Evolutionary conservation across 352 stramenopile genomes (phyloP).

Genomic region (Phytophthora litchii): DNA sequence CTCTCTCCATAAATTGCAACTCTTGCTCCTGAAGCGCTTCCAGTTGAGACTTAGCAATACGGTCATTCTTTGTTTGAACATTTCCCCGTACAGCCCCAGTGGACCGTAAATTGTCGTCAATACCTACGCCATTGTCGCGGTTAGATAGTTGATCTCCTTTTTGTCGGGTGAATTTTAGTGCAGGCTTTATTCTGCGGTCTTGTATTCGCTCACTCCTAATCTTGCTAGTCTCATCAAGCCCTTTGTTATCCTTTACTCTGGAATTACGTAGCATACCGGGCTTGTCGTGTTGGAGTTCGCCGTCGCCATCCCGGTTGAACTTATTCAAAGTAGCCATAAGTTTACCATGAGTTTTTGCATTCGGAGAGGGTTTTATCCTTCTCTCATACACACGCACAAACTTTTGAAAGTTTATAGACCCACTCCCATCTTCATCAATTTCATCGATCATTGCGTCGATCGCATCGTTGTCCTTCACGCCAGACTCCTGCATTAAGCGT

Average conservation of each 20-base stretch:
- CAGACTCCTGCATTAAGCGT: constrained; percentile 57
- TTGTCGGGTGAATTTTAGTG: constrained; percentile 18
- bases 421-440: constrained; percentile 48
- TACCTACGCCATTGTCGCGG: neutral
- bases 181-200: constrained; percentile 22
- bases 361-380: constrained; percentile 19
- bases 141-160: neutral
- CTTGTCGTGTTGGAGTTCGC: constrained; percentile 53
- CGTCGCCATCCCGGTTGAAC: constrained; percentile 46
- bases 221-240: constrained; percentile 48
- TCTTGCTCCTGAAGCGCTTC: constrained; percentile 52
- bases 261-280: constrained; percentile 66
- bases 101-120: neutral
- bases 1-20: constrained; percentile 52
- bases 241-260: constrained; percentile 40
- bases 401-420: constrained; percentile 48
- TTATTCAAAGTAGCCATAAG: constrained; percentile 39
- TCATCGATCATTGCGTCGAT: constrained; percentile 51
- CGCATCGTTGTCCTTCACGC: constrained; percentile 44
- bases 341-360: constrained; percentile 28
- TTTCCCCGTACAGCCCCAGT: constrained; percentile 4
- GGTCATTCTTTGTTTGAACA: constrained; percentile 18
- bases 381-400: constrained; percentile 45
- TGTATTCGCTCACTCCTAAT: constrained; percentile 46
- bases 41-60: constrained; percentile 28